Evolutionary conservation across 768 basidiomycete genomes (phyloP).

Genomic region (Leccinum obscurum): DNA sequence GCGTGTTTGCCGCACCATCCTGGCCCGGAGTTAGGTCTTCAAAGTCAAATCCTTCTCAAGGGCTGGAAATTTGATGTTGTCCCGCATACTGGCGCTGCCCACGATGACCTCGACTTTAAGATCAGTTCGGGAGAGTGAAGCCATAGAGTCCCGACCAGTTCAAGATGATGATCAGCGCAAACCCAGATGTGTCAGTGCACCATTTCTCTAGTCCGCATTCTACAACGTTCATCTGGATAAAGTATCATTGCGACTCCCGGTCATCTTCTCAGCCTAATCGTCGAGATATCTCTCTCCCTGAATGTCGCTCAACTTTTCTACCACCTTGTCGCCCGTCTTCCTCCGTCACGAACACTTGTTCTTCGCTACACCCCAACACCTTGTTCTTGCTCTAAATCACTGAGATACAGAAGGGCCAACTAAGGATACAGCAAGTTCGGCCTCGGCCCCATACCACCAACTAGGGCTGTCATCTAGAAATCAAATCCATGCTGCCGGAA

Average conservation of each 20-base stretch:
- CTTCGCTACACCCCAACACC: too few relatives aligned
- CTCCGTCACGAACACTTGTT: too few relatives aligned
- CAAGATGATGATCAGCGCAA: too few relatives aligned
- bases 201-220: slow-evolving; percentile 7
- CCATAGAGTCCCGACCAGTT: slow-evolving; percentile 63
- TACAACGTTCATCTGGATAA: slow-evolving; percentile 32
- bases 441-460: neutral
- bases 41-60: slow-evolving; percentile 90
- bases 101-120: slow-evolving; percentile 49
- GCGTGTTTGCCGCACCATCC: slow-evolving; percentile 54
- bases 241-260: too few relatives aligned
- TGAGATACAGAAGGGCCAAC: neutral
- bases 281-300: too few relatives aligned
- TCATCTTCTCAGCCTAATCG: too few relatives aligned
- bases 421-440: neutral
- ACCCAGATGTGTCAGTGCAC: slow-evolving; percentile 35
- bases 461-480: slow-evolving; percentile 50
- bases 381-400: neutral
- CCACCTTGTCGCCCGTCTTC: too few relatives aligned
- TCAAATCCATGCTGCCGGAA: slow-evolving; percentile 90
- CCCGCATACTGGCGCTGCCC: slow-evolving; percentile 74
- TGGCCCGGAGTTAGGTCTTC: slow-evolving; percentile 81
- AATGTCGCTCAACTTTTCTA: too few relatives aligned
- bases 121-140: slow-evolving; percentile 68
- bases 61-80: slow-evolving; percentile 67